Evolutionary conservation across 257 asterid genomes (phyloP), one percentile per base, ranked within the genome.

Genomic region (Ballota nigra): DNA sequence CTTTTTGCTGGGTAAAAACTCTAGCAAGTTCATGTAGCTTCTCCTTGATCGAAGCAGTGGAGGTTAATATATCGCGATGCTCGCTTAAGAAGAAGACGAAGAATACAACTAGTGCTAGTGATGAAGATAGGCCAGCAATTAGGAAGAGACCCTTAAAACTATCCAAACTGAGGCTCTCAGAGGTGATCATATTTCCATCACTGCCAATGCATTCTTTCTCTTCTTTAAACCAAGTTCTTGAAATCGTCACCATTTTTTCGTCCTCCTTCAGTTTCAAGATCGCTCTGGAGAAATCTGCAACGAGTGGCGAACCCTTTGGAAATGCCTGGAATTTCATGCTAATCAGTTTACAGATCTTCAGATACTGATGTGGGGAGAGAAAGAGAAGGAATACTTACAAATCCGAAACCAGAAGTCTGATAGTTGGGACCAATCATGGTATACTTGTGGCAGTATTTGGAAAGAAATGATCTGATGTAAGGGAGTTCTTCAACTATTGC

Each of bases 401-500:
- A 87, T 66, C 87, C 90, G 36, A 85, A 83, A 13, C 90, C 89
- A 23, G 76, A 79, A n/a, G 80, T 75, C 71, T 65, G 68, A 63
- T 83, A 78, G 8, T 77, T 74, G 0, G 81, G 82, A 18, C 82
- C 81, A 16, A 76, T 52, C 78, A 76, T 83, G 63, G 83, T 76
- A 34, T 87, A 85, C 57, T 83, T 85, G 65, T 70, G 66, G 71
- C 83, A 69, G 52, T 83, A 67, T 60, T 73, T 74, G 55, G 78
- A 61, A 67, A 87, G 86, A 56, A 87, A 79, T 51, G 65, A 74
- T 57, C 80, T 78, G 15, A 79, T 45, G 61, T 84, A 87, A 70
- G 90, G 90, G 4, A 83, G 73, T 69, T 83, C 89, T 31, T 87
- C 93, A 38, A 85, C 70, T 28, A 85, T 74, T 41, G 87, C 90